Base-by-base conservation (phyloP, 805 yeast species). In the Sugiyamaella mastotermitis region DNA sequence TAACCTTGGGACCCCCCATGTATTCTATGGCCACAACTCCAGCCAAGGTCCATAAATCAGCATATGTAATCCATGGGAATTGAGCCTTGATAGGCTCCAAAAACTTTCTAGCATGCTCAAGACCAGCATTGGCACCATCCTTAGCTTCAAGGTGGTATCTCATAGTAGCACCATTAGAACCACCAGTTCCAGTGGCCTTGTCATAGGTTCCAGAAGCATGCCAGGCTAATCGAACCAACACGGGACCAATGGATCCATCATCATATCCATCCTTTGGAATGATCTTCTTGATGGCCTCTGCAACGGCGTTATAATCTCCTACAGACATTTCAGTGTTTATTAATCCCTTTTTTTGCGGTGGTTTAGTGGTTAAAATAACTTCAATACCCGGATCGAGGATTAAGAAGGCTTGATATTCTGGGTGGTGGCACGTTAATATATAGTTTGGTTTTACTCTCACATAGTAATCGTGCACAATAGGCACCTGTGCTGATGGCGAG, bases 181-280 rank as follows among this genome's bases (percentile, higher is more conserved):
- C 78, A 11, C 69, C 69, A 1, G 78, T 58, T 32, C 71, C 66
- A 15, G 65, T 62, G n/a, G 60, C 56, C 47, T 64, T 65, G 51
- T 83, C 85, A 59, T 69, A 86, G 14, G 92, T 83, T 24, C 94
- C 95, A 41, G 84, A 73, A 24, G 80, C 74, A 57, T 85, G 94
- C 95, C 95, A 85, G 19, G 94, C 82, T 39, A 83, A 69, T 51
- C 95, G 75, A 17, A 85, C 76, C 28, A 85, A 64, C 11, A 80
- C 76, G 7, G 95, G 95, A 1, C 88, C 80, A 18, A 79, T 76
- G 3, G 80, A 73, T 4, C 83, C 83, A 53, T 77, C 81, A 50
- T 78, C 83, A 54, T 68, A 72, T 37, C 65, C 78, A 43, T 68
- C 72, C 24, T 64, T 60, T 31, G 66, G 65, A 31, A 64, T 49